These are phyloP conservation scores for Pseudognaphalium luteoalbum DNA, from an alignment of 129 eudicot genomes.

Conservation along the genomic window DNA sequence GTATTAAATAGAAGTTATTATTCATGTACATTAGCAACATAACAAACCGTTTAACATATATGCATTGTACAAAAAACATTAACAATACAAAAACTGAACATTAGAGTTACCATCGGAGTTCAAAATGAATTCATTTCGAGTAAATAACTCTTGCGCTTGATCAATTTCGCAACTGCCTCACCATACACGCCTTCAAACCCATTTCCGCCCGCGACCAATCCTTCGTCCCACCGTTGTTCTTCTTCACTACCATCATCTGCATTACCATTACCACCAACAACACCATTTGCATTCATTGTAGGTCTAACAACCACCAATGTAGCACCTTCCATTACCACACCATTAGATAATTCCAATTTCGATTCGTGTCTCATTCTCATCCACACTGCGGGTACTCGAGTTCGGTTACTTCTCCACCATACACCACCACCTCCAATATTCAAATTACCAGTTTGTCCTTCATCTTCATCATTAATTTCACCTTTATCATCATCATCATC, in stretches of 20 bases:
- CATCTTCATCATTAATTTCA: conserved; percentile 17
- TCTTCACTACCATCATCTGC: conserved; percentile 26
- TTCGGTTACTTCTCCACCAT: conserved; percentile 62
- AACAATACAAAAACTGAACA: conserved; percentile 18
- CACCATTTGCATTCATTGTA: conserved; percentile 3
- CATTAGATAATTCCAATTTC: conserved; percentile 45
- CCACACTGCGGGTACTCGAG: conserved; percentile 64
- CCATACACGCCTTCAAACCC: conserved; percentile 53
- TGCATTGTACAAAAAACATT: conserved; percentile 1
- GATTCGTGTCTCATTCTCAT: conserved; percentile 69
- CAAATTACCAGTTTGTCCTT: conserved; percentile 16
- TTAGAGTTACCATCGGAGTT: neutral
- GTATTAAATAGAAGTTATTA: conserved; percentile 2
- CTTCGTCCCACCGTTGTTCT: conserved; percentile 43
- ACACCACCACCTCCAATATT: conserved; percentile 34
- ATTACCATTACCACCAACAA: conserved; percentile 5
- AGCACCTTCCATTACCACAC: conserved; percentile 59
- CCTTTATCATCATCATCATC: conserved; percentile 17
- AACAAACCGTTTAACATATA: conserved; percentile 2
- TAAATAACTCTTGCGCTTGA: conserved; percentile 52
- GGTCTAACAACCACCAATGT: conserved; percentile 64
- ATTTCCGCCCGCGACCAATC: conserved; percentile 31
- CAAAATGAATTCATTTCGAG: conserved; percentile 66
- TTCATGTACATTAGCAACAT: conserved; percentile 33
- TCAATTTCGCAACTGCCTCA: conserved; percentile 56